Conservation (phyloP, 805 yeast genomes). For the Yarrowia sp. region DNA sequence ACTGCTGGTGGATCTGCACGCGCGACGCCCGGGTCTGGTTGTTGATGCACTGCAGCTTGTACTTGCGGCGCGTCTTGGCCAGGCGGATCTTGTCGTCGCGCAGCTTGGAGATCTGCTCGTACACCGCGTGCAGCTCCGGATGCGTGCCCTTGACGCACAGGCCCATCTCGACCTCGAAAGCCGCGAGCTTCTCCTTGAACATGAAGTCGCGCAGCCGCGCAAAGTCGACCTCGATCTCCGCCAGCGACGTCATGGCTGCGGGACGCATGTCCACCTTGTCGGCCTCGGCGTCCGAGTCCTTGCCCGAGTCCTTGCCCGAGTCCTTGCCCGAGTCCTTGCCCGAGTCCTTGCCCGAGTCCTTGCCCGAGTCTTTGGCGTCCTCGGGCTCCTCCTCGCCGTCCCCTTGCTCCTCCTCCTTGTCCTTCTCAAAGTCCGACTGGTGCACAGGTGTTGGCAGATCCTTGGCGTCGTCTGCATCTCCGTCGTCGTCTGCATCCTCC, state of each 20-base stretch:
- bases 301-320: no score
- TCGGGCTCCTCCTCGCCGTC: conserved; percentile 41
- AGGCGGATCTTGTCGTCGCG: conserved; percentile 65
- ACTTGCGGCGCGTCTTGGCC: conserved; percentile 52
- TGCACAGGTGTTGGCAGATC: background rate
- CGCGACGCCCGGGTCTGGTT: conserved; percentile 78
- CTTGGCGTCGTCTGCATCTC: conserved; percentile 8
- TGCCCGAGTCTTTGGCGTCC: conserved; percentile 30
- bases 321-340: conserved; percentile 39
- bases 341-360: no score
- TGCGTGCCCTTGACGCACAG: conserved; percentile 88
- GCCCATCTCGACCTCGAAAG: conserved; percentile 77
- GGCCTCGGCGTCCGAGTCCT: conserved; percentile 30
- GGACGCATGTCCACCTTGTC: conserved; percentile 46
- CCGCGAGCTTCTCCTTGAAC: conserved; percentile 75
- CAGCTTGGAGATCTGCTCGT: conserved; percentile 66
- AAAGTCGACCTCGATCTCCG: conserved; percentile 79
- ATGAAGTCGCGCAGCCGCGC: conserved; percentile 81
- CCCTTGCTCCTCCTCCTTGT: conserved; percentile 30
- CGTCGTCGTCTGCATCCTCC: background rate
- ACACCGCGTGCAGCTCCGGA: conserved; percentile 77
- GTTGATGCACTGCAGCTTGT: conserved; percentile 72
- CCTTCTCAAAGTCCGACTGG: conserved; percentile 23
- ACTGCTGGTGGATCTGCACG: conserved; percentile 80
- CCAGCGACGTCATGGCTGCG: conserved; percentile 68